Evolutionary conservation across 768 basidiomycete species (phyloP).

Genomic region (Amanita inopinata): DNA sequence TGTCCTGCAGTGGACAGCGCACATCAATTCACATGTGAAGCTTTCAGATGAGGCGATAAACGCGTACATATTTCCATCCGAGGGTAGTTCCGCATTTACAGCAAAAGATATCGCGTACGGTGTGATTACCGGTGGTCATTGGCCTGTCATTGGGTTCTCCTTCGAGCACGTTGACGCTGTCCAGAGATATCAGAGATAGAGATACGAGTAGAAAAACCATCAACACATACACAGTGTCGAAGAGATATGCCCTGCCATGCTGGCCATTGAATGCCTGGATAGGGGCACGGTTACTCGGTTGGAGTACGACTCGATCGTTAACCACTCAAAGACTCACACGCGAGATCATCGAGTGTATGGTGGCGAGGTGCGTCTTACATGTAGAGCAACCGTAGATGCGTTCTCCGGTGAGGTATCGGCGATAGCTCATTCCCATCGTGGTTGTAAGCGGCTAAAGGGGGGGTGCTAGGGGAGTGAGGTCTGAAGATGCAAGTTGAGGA

Average conservation of each 20-base stretch:
- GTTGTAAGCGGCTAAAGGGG: constrained; percentile 31
- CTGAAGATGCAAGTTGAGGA: neutral
- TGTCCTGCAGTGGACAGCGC: constrained; percentile 53
- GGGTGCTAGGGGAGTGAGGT: neutral
- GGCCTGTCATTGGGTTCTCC: constrained; percentile 85
- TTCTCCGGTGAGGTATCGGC: constrained; percentile 75
- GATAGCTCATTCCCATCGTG: constrained; percentile 83
- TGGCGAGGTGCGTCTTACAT: constrained; percentile 88
- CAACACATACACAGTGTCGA: constrained; percentile 77
- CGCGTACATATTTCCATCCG: constrained; percentile 96
- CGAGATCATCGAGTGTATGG: constrained; percentile 85
- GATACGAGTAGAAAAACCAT: constrained; percentile 1
- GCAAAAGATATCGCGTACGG: constrained; percentile 93
- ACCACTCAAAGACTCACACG: constrained; percentile 40
- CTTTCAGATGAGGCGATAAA: constrained; percentile 1
- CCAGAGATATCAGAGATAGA: constrained; percentile 11
- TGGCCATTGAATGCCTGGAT: constrained; percentile 94
- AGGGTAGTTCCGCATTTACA: constrained; percentile 77
- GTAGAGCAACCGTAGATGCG: constrained; percentile 82
- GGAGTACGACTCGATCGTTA: constrained; percentile 10
- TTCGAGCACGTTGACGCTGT: constrained; percentile 84
- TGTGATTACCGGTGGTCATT: constrained; percentile 97
- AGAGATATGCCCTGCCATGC: constrained; percentile 91
- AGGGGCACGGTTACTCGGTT: constrained; percentile 6
- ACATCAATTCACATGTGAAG: constrained; percentile 9